Conservation (phyloP, 306 rosid genomes). For the Dalbergia cochinchinensis region DNA sequence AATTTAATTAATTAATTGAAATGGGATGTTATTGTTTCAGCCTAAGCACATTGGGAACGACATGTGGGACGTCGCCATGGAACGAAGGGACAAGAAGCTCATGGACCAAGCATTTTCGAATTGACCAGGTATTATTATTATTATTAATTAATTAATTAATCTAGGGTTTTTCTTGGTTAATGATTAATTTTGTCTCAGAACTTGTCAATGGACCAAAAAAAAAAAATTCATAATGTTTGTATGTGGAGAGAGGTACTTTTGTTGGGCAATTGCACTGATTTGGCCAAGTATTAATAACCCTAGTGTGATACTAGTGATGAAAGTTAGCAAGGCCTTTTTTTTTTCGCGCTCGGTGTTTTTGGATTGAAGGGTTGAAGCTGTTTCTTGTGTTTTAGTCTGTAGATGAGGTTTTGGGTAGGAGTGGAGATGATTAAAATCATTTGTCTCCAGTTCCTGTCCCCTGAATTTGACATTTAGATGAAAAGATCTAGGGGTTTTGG, state of each 20-base stretch:
- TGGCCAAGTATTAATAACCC: too few species aligned
- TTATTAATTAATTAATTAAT: not conserved
- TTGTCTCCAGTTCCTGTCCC: too few species aligned
- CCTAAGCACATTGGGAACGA: conserved; percentile 95
- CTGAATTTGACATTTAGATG: too few species aligned
- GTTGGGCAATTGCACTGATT: not conserved
- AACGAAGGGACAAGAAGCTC: conserved; percentile 92
- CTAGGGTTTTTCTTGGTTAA: not conserved
- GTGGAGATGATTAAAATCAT: not conserved
- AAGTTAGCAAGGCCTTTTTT: not conserved
- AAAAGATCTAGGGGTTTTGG: too few species aligned
- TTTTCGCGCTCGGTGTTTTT: not conserved
- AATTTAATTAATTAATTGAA: not conserved
- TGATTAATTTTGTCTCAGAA: not conserved
- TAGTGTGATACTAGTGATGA: not conserved
- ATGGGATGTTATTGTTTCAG: conserved; percentile 47
- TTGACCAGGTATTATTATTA: conserved; percentile 5
- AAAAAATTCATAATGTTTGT: not conserved
- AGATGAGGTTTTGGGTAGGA: not conserved
- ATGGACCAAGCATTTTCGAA: conserved; percentile 55
- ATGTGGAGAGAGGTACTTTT: not conserved
- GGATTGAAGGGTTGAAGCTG: too few species aligned
- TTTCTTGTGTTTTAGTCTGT: too few species aligned
- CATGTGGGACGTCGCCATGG: conserved; percentile 98
- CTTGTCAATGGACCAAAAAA: not conserved